These are phyloP conservation scores for Phytophthora pini DNA, from an alignment of 352 stramenopile genomes.

Conservation along the genomic window DNA sequence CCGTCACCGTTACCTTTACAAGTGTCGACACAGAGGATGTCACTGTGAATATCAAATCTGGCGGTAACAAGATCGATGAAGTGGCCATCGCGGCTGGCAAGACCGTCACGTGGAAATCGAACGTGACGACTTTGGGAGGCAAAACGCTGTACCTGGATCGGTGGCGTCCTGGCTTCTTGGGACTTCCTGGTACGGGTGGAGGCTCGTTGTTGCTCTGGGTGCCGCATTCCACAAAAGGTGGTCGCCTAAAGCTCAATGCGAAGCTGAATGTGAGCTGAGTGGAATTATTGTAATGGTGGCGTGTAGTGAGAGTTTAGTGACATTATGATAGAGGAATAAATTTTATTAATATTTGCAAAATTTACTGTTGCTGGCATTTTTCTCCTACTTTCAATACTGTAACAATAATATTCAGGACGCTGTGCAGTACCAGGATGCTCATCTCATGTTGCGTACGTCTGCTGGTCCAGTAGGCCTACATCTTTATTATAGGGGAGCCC, in stretches of 20 bases:
- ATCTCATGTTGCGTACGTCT: too few relatives aligned
- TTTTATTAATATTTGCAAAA: conserved; percentile 3
- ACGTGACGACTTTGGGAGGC: conserved; percentile 33
- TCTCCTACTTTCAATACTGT: too few relatives aligned
- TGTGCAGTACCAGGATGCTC: too few relatives aligned
- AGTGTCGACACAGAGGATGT: conserved; percentile 44
- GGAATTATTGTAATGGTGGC: conserved; percentile 11
- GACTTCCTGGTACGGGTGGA: conserved; percentile 36
- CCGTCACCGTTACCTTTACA: conserved; percentile 40
- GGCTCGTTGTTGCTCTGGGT: conserved; percentile 53
- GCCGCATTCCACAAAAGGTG: conserved; percentile 31
- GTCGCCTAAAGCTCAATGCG: conserved; percentile 29
- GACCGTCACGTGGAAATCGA: conserved; percentile 43
- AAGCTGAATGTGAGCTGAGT: conserved; percentile 43
- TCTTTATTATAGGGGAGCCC: too few relatives aligned
- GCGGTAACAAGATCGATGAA: conserved; percentile 33
- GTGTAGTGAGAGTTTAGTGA: conserved; percentile 2
- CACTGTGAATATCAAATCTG: conserved; percentile 52
- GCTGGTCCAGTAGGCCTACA: too few relatives aligned
- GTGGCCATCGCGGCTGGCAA: conserved; percentile 36
- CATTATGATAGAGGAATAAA: conserved; percentile 22
- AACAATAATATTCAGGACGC: too few relatives aligned
- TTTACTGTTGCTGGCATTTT: not conserved
- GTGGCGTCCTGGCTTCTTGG: conserved; percentile 45
- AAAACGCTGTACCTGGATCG: conserved; percentile 55